Base-by-base conservation (phyloP, 768 basidiomycete species). In the Lanmaoa rubissima region DNA sequence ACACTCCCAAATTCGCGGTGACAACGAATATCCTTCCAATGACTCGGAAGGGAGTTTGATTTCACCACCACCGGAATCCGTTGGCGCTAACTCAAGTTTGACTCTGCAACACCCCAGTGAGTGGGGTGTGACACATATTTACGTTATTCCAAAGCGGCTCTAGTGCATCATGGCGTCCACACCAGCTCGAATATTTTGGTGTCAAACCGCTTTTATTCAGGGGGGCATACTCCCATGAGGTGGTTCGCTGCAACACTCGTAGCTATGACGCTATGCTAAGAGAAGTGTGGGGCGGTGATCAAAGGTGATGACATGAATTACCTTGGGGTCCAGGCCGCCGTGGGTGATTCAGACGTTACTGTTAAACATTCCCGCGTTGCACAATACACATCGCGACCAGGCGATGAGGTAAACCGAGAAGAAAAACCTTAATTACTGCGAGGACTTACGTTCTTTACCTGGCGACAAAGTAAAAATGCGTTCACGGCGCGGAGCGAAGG, bases 381-480 rank as follows among this genome's bases (percentile, higher is more conserved):
- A 48, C 21, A 24, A 24, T 24, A 24, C 21, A 24, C 44, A 21
- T 48, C 49, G 43, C 47, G 47, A 52, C 50, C 35, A 47, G 54
- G 32, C 41, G 39, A 53, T 60, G 68, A 61, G 48, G 52, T 59
- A 51, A 55, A 57, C 26, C 41, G 45, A 59, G 39, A 53, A 62
- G 19, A 43, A 50, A 59, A 53, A 19, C 12, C 19, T 47, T 51
- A 55, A 58, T 55, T 54, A 11, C 36, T 56, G 49, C 41, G 56
- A 46, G 42, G 58, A 63, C 59, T 70, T 70, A 68, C 67, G 65
- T 70, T 60, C 42, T 48, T 43, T 12, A 51, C 60, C 52, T 68
- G 47, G 47, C 55, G 44, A 69, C 61, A 53, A 35, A 41, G 39
- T 16, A 48, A 61, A 50, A 58, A 57, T 39, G 59, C 43, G 49